These are phyloP conservation scores for Cystobasidium pallidum DNA, from an alignment of 1,284 basidiomycete species.

Conservation along the genomic window DNA sequence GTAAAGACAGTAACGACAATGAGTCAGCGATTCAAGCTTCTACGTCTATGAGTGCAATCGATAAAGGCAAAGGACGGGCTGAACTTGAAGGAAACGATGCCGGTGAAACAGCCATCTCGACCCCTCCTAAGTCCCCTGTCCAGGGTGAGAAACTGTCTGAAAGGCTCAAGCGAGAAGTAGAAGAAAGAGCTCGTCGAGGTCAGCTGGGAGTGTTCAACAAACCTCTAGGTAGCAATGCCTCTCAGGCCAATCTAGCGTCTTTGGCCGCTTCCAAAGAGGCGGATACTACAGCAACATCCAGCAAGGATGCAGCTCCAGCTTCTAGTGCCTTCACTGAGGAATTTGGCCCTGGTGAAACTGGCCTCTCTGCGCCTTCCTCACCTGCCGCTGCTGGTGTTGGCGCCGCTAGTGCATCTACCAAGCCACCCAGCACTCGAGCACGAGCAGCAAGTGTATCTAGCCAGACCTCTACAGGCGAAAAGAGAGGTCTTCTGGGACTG, in stretches of 20 bases:
- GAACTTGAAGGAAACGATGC: background rate
- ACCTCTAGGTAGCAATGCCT: background rate
- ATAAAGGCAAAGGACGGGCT: constrained; percentile 30
- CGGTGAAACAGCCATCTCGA: background rate
- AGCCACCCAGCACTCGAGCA: constrained; percentile 12
- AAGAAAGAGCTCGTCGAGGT: constrained; percentile 24
- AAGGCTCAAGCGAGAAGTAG: constrained; percentile 27
- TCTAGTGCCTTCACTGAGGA: constrained; percentile 38
- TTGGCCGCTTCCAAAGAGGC: background rate
- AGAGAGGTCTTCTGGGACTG: constrained; percentile 81
- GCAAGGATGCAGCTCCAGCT: constrained; percentile 14
- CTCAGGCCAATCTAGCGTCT: constrained; percentile 7
- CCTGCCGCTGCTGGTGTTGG: background rate
- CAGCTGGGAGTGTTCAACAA: constrained; percentile 32
- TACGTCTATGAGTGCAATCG: background rate
- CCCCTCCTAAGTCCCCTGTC: constrained; percentile 12
- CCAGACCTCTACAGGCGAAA: constrained; percentile 99
- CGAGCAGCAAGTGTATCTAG: constrained; percentile 22
- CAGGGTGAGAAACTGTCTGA: constrained; percentile 28
- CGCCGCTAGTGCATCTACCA: background rate
- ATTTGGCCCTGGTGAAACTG: constrained; percentile 15
- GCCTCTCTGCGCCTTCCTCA: constrained; percentile 8
- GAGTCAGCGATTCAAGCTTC: constrained; percentile 4
- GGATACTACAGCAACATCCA: constrained; percentile 5
- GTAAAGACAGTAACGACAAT: background rate